Conservation (phyloP, 108 stramenopile species). For the Nitzschia sp. region DNA sequence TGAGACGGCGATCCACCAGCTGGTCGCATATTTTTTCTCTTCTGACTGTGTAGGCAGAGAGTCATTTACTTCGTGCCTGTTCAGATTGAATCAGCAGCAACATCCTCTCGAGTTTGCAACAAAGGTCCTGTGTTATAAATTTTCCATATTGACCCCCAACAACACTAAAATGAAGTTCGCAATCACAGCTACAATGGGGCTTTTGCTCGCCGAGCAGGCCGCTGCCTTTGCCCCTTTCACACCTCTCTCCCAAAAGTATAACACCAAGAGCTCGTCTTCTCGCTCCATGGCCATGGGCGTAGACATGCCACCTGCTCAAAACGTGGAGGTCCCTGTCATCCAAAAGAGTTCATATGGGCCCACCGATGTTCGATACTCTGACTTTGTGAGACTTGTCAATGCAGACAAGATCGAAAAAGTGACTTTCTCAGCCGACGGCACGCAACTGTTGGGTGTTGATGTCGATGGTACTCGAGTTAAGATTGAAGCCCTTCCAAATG, state of each 20-base stretch:
- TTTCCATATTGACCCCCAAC: background rate
- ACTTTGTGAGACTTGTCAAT: constrained; percentile 71
- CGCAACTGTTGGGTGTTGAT: constrained; percentile 84
- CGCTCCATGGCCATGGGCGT: constrained; percentile 22
- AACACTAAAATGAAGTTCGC: constrained; percentile 47
- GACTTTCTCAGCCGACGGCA: constrained; percentile 87
- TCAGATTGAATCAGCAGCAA: background rate
- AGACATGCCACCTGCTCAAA: constrained; percentile 18
- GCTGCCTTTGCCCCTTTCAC: constrained; percentile 38
- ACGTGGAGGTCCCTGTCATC: constrained; percentile 33
- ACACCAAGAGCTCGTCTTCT: background rate
- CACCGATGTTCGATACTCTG: constrained; percentile 69
- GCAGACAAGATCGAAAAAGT: constrained; percentile 74
- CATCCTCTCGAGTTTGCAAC: background rate
- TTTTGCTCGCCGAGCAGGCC: constrained; percentile 41
- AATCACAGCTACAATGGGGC: constrained; percentile 20
- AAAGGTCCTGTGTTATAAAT: background rate
- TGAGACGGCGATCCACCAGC: too few relatives aligned
- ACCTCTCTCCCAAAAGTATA: constrained; percentile 3
- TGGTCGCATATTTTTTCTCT: background rate
- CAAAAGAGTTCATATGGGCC: constrained; percentile 50
- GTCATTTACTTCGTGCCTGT: background rate
- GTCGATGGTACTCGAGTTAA: constrained; percentile 86
- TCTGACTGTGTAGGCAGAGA: background rate
- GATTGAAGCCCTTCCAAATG: constrained; percentile 92